These are phyloP conservation scores for Ophiosphaerella narmari DNA, from an alignment of 2,329 filamentous ascomycete genomes.

Conservation along the genomic window DNA sequence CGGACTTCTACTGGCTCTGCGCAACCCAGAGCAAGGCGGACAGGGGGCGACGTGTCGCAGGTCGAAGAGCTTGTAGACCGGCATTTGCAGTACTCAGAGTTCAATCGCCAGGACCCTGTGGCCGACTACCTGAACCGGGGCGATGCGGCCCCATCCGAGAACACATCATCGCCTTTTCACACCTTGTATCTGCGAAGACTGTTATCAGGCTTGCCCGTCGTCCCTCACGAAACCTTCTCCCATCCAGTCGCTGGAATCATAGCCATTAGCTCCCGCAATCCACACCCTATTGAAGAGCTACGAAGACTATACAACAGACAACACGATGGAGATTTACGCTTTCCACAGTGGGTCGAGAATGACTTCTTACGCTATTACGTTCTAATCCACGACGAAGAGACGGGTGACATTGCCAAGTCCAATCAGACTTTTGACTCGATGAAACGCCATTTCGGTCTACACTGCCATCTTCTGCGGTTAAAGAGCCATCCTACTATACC, in stretches of 20 bases:
- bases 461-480: constrained; percentile 88
- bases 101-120: constrained; percentile 45
- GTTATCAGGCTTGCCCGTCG: constrained; percentile 76
- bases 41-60: constrained; percentile 63
- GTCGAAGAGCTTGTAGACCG: constrained; percentile 81
- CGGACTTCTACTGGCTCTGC: constrained; percentile 30
- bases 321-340: constrained; percentile 71
- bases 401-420: constrained; percentile 87
- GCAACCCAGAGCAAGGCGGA: constrained; percentile 43
- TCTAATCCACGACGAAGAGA: constrained; percentile 93
- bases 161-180: constrained; percentile 74
- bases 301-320: constrained; percentile 82
- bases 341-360: constrained; percentile 85
- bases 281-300: constrained; percentile 82
- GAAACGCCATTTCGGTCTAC: constrained; percentile 96
- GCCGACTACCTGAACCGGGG: constrained; percentile 51
- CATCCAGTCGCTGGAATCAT: constrained; percentile 95
- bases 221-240: constrained; percentile 88
- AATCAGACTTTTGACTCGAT: constrained; percentile 95
- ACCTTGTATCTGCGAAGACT: constrained; percentile 81
- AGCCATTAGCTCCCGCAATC: constrained; percentile 88
- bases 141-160: constrained; percentile 25
- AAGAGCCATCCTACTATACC: constrained; percentile 83
- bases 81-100: constrained; percentile 77
- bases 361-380: constrained; percentile 97